Conservation (phyloP, 441 rosid species). For the Erysimum pusillum region DNA sequence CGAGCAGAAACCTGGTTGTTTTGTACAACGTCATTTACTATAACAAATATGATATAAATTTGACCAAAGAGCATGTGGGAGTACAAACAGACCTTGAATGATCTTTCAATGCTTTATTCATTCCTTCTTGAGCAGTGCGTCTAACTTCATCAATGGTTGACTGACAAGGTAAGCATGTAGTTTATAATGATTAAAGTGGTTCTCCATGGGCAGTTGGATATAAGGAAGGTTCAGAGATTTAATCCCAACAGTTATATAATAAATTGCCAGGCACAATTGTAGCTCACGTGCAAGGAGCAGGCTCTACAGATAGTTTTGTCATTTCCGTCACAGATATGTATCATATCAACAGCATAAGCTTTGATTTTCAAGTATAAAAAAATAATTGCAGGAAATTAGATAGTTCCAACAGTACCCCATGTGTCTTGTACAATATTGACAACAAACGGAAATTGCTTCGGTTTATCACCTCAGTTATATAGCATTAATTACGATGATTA, state of each 20-base stretch:
- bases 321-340: constrained; percentile 18
- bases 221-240: constrained; percentile 28
- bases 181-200: constrained; percentile 32
- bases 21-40: constrained; percentile 45
- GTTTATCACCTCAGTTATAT: constrained; percentile 16
- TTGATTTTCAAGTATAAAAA: constrained; percentile 6
- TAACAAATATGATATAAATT: constrained; percentile 21
- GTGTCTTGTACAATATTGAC: constrained; percentile 7
- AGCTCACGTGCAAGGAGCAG: constrained; percentile 26
- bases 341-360: constrained; percentile 17
- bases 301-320: constrained; percentile 27
- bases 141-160: constrained; percentile 97
- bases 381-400: constrained; percentile 1
- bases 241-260: constrained; percentile 21
- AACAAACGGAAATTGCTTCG: constrained; percentile 19
- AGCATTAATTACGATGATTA: constrained; percentile 28
- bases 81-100: constrained; percentile 73
- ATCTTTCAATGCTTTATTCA: constrained; percentile 92
- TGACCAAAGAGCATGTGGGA: constrained; percentile 31
- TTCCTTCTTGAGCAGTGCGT: constrained; percentile 98
- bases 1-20: constrained; percentile 84
- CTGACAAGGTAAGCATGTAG: constrained; percentile 53
- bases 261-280: constrained; percentile 19
- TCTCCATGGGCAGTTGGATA: constrained; percentile 17
- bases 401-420: constrained; percentile 26